Base-by-base conservation (phyloP, 2,329 filamentous ascomycete species). In the Cryphonectria radicalis region DNA sequence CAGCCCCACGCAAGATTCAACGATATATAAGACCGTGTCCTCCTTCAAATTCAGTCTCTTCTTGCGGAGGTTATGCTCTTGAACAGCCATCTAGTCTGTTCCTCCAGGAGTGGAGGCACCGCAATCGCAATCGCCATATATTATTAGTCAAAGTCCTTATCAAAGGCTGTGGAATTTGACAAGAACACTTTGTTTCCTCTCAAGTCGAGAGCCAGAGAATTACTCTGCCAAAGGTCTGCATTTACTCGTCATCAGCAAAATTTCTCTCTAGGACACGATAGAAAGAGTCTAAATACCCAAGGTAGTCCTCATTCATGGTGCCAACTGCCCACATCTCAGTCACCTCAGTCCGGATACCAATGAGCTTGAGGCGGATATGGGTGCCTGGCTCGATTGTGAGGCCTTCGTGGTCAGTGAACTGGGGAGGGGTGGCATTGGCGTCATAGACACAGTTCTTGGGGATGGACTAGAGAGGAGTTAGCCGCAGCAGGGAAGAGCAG, bases 311-410 rank as follows among this genome's bases (percentile, higher is more conserved):
- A 83, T 97, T 97, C 84, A 99, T 98, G 76, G 94, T 98, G 73
- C 95, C 96, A 81, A 99, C 97, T 53, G 95, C 96, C 87, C 93
- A 98, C 89, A 99, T 97, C 80, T 93, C 92, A 74, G 93, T 94
- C 67, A 98, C 93, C 80, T 98, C 96, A 74, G 93, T 95, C 82
- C 97, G 90, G 66, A 95, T 93, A 82, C 96, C 96, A 77, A 98
- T 93, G 74, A 99, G 91, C 84, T 98, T 98, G 75, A 98, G 90
- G 63, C 96, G 93, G 74, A 99, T 90, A 77, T 97, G 95, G 22
- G 95, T 97, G 64, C 94, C 94, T 72, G 94, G 94, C 82, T 98
- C 95, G 78, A 99, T 97, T 50, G 94, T 91, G 75, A 95, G 93
- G 75, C 97, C 96, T 74, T 93, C 94, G 77, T 97, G 95, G 81